phyloP scores from a whole-genome alignment of 75 land plant species.

The Sequoiadendron giganteum region DNA sequence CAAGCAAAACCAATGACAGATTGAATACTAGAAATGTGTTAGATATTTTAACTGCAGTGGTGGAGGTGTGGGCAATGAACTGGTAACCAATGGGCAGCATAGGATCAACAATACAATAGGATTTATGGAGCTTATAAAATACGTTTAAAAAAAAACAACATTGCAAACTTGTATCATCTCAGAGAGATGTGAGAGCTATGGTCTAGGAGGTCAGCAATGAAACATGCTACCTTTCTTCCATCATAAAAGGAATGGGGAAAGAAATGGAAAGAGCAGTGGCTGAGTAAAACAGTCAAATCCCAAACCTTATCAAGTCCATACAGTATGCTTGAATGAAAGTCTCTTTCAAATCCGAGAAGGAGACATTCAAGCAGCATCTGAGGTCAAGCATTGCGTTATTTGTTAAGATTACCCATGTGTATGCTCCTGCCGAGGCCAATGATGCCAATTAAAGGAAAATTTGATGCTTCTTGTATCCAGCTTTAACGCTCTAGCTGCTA shows the following conservation, averaged over 20 bases:
- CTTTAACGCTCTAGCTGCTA: background rate
- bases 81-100: background rate
- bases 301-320: background rate
- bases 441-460: background rate
- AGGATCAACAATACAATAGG: too few species aligned
- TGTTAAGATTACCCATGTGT: background rate
- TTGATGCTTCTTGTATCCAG: background rate
- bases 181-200: too few species aligned
- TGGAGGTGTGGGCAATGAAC: background rate
- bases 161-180: too few species aligned
- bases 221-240: too few species aligned
- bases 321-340: background rate
- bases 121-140: too few species aligned
- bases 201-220: too few species aligned
- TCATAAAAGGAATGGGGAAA: background rate
- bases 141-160: too few species aligned
- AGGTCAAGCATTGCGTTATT: background rate
- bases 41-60: background rate
- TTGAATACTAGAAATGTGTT: background rate
- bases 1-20: too few species aligned
- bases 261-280: background rate
- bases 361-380: background rate
- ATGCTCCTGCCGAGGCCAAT: background rate
- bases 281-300: background rate
- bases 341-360: background rate